A percentile compares a stretch with the other conserved stretches of the same genome.
These are phyloP conservation scores for Neurospora cerealis DNA, from an alignment of 495 filamentous ascomycete genomes.

Conservation along the genomic window DNA sequence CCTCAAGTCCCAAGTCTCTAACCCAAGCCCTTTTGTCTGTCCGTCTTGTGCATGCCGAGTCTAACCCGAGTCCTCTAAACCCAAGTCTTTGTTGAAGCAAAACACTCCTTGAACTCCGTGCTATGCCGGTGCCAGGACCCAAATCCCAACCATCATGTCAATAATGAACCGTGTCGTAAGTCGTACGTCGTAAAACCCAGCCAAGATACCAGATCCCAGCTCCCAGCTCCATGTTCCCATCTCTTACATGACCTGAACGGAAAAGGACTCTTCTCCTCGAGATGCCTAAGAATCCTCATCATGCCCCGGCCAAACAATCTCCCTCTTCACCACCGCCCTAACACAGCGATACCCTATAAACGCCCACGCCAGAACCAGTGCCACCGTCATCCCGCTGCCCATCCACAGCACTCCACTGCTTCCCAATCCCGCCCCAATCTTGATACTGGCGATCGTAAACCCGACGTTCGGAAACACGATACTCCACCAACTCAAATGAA, in stretches of 20 bases:
- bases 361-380: constrained; percentile 46
- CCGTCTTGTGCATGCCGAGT: background rate
- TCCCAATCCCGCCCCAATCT: constrained; percentile 32
- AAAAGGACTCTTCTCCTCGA: background rate
- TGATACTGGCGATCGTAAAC: constrained; percentile 39
- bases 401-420: constrained; percentile 36
- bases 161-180: background rate
- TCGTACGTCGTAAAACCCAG: background rate
- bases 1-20: background rate
- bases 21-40: background rate
- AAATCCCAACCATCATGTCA: background rate
- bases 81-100: background rate
- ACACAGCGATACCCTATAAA: constrained; percentile 46
- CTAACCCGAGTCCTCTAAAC: background rate
- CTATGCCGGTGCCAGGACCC: background rate
- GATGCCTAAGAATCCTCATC: constrained; percentile 43
- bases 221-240: background rate
- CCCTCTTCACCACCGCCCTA: constrained; percentile 39
- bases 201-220: background rate
- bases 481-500: constrained; percentile 47
- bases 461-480: constrained; percentile 53
- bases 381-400: constrained; percentile 41
- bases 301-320: constrained; percentile 53
- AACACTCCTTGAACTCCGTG: background rate
- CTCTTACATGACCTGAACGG: background rate